Evolutionary conservation across 1,284 basidiomycete genomes (phyloP).

Genomic region (Boletus mariae): DNA sequence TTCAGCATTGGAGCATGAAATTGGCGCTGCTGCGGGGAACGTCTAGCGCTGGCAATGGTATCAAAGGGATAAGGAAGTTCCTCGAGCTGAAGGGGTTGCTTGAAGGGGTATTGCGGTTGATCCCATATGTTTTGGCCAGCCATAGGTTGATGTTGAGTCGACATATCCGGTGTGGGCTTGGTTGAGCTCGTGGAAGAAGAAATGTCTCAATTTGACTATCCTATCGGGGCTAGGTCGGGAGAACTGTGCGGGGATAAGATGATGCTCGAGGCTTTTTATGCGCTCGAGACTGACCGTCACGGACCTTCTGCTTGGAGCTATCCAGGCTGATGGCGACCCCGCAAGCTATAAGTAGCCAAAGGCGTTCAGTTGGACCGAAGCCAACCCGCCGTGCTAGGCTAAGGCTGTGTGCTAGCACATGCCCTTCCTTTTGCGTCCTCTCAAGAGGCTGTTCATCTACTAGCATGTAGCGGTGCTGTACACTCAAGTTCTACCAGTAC

Average conservation of each 20-base stretch:
- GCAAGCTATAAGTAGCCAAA: background rate
- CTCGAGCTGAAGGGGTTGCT: slow-evolving; percentile 39
- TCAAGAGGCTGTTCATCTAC: background rate
- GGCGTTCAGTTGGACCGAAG: background rate
- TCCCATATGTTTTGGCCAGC: slow-evolving; percentile 20
- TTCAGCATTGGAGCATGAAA: slow-evolving; percentile 5
- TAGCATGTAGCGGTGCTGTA: no score
- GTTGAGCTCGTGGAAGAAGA: background rate
- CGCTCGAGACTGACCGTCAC: background rate
- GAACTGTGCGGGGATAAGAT: background rate
- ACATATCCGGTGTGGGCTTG: slow-evolving; percentile 16
- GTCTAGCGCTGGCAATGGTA: slow-evolving; percentile 12
- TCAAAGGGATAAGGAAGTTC: slow-evolving; percentile 31
- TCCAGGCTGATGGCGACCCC: background rate
- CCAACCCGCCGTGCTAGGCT: no score
- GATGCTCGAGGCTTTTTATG: background rate
- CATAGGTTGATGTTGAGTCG: slow-evolving; percentile 20
- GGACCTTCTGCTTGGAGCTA: slow-evolving; percentile 1
- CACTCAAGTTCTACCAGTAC: no score
- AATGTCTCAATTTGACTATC: background rate
- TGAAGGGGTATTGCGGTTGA: slow-evolving; percentile 13
- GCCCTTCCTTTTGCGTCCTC: background rate
- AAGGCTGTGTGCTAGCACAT: background rate
- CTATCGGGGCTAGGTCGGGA: slow-evolving; percentile 1
- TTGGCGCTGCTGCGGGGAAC: slow-evolving; percentile 15